phyloP scores from a whole-genome alignment of 1,284 basidiomycete species.

The Rhodotorula mucilaginosa region DNA sequence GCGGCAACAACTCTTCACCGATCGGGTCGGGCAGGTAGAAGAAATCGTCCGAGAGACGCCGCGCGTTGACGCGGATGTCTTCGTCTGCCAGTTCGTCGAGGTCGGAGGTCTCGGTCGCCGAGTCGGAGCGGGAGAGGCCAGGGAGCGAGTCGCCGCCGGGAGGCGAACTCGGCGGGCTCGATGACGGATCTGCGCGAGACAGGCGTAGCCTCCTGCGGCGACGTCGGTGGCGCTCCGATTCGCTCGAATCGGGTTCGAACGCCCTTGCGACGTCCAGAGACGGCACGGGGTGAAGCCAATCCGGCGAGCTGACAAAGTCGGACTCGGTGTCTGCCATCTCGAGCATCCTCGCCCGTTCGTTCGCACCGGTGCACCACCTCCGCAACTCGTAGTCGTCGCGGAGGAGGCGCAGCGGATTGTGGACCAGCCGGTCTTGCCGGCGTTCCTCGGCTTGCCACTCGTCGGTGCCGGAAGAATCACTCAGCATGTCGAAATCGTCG shows the following conservation, averaged over 20 bases:
- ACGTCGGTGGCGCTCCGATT: slow-evolving; percentile 3
- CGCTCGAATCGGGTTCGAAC: not conserved
- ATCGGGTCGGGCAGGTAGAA: slow-evolving; percentile 28
- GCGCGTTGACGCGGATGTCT: not conserved
- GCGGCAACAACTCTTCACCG: slow-evolving; percentile 29
- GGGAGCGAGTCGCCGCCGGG: not conserved
- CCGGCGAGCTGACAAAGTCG: not conserved
- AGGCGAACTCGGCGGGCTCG: not conserved
- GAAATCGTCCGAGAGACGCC: slow-evolving; percentile 6
- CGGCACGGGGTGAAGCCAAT: slow-evolving; percentile 5
- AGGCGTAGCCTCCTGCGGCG: not conserved
- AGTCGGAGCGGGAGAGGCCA: not conserved
- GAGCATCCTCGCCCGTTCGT: slow-evolving; percentile 12
- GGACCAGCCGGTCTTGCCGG: not conserved
- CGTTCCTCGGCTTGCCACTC: slow-evolving; percentile 10
- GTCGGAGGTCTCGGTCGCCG: not conserved
- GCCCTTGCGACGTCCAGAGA: slow-evolving; percentile 2
- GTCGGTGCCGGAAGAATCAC: not conserved
- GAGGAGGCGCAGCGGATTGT: slow-evolving; percentile 20
- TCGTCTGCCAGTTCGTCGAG: not conserved
- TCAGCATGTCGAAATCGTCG: not conserved
- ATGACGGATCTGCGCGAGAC: not conserved
- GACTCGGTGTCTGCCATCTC: not conserved
- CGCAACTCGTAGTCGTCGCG: slow-evolving; percentile 24
- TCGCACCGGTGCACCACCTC: slow-evolving; percentile 19